Base-by-base conservation (phyloP, 768 basidiomycete genomes). In the Tulasnella sp. region DNA sequence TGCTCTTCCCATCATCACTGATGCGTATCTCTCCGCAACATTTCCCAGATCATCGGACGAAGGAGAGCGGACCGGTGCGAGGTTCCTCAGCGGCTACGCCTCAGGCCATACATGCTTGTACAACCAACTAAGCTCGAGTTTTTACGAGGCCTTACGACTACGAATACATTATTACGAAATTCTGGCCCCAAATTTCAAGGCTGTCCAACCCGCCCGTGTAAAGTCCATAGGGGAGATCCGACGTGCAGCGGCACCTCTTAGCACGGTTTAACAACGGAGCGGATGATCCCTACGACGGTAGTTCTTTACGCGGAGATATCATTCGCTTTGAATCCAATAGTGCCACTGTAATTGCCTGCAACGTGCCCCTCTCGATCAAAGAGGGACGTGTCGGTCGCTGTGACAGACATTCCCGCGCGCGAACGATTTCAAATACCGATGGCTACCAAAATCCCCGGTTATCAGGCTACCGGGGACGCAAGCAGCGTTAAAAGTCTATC, bases 401-500 rank as follows among this genome's bases (percentile, higher is more conserved):
- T 64, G 31, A 64, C 58, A 64, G 58, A 64, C 22, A 70, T 42
- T 70, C 40, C 36, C 69, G 69, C 36, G 36, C 69, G 40, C 29
- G 36, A 70, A 42, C n/a, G 37, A 70, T 42, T 70, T 70, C 40
- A 42, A 70, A 70, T 42, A 22, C 69, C 37, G 36, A 70, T 34
- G 36, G 69, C 19, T 7, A 70, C 29, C 11, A 36, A 70, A 38
- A 42, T 70, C 69, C 69, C 69, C 36, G 36, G 69, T 70, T 70
- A 64, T 64, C 69, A 39, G 49, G n/a, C 36, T 2, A 38, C 69
- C 69, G 69, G 37, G 40, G n/a, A 70, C 40, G n/a, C 69, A 25
- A 22, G 34, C 69, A 70, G 69, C 40, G 69, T 70, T 70, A 70
- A 70, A 70, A 70, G 69, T n/a, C 40, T 70, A 70, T 70, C 69